phyloP scores from a whole-genome alignment of 2,329 filamentous ascomycete genomes.

The Colletotrichum simmondsii region DNA sequence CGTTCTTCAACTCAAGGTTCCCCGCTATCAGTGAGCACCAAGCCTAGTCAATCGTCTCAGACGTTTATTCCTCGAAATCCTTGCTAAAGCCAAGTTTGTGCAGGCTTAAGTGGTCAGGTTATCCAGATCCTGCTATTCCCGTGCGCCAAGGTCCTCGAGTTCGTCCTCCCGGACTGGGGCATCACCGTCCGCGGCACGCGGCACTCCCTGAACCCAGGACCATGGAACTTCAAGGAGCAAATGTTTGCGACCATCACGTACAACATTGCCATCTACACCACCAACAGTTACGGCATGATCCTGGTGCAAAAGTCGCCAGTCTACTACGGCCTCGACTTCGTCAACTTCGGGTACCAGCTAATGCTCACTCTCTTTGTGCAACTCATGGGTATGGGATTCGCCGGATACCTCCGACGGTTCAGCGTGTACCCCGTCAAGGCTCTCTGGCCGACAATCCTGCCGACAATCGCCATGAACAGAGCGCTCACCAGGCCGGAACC shows the following conservation, averaged over 20 bases:
- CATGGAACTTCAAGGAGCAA: slow-evolving; percentile 55
- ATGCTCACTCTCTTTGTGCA: slow-evolving; percentile 51
- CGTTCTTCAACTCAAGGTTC: slow-evolving; percentile 54
- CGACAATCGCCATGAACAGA: slow-evolving; percentile 46
- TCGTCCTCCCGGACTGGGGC: slow-evolving; percentile 55
- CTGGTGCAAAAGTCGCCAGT: slow-evolving; percentile 46
- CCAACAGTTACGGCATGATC: slow-evolving; percentile 48
- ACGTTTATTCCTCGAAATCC: background rate
- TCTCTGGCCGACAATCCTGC: slow-evolving; percentile 47
- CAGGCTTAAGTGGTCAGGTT: slow-evolving; percentile 46
- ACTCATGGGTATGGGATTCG: slow-evolving; percentile 55
- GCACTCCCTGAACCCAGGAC: slow-evolving; percentile 52
- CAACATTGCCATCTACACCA: slow-evolving; percentile 48
- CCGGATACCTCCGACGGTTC: slow-evolving; percentile 51
- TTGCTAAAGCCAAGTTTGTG: background rate
- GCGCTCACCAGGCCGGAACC: slow-evolving; percentile 47
- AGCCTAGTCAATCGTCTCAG: background rate
- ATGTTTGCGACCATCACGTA: slow-evolving; percentile 54
- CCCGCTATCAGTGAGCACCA: slow-evolving; percentile 46
- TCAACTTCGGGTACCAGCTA: slow-evolving; percentile 53
- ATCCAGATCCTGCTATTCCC: slow-evolving; percentile 60
- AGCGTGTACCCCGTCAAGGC: slow-evolving; percentile 47
- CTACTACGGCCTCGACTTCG: slow-evolving; percentile 53
- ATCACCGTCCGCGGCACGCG: slow-evolving; percentile 49
- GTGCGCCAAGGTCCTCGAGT: slow-evolving; percentile 55